Evolutionary conservation across 1,284 basidiomycete species (phyloP).

Genomic region (Volvariella surrecta): DNA sequence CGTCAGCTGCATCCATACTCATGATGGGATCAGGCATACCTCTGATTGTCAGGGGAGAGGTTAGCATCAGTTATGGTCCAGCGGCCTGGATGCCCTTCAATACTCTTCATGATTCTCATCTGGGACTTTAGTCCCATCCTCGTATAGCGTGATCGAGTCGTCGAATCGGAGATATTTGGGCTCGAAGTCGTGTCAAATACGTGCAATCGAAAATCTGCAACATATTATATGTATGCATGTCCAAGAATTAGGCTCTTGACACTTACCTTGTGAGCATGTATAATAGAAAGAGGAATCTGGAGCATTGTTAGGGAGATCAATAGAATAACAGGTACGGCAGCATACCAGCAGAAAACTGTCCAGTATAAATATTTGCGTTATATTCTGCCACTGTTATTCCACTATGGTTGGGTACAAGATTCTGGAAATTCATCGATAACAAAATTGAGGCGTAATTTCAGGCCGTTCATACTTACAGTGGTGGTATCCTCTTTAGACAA

Average conservation of each 20-base stretch:
- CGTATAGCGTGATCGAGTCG: conserved; percentile 8
- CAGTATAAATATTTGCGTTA: conserved; percentile 81
- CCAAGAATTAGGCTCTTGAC: conserved; percentile 8
- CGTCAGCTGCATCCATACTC: neutral
- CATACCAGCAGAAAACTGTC: conserved; percentile 79
- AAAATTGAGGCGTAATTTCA: conserved; percentile 1
- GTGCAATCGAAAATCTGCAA: conserved; percentile 76
- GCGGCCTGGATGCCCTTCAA: conserved; percentile 65
- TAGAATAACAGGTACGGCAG: conserved; percentile 11
- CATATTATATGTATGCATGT: conserved; percentile 10
- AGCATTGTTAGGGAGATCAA: neutral
- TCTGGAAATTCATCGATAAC: conserved; percentile 30
- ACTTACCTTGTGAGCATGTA: conserved; percentile 75
- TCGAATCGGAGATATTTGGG: conserved; percentile 16
- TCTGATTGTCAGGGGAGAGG: conserved; percentile 85
- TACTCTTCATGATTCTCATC: conserved; percentile 72
- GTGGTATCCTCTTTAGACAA: conserved; percentile 44
- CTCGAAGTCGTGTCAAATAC: conserved; percentile 76
- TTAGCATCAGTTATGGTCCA: conserved; percentile 98
- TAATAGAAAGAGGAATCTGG: conserved; percentile 77
- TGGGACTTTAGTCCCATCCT: conserved; percentile 48
- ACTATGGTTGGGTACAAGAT: conserved; percentile 76
- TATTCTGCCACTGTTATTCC: conserved; percentile 86
- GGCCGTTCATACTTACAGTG: conserved; percentile 43
- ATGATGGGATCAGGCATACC: conserved; percentile 31